Evolutionary conservation across 2,329 filamentous ascomycete species (phyloP), one percentile per base, ranked within the genome.

Genomic region (Colletotrichum siamense): DNA sequence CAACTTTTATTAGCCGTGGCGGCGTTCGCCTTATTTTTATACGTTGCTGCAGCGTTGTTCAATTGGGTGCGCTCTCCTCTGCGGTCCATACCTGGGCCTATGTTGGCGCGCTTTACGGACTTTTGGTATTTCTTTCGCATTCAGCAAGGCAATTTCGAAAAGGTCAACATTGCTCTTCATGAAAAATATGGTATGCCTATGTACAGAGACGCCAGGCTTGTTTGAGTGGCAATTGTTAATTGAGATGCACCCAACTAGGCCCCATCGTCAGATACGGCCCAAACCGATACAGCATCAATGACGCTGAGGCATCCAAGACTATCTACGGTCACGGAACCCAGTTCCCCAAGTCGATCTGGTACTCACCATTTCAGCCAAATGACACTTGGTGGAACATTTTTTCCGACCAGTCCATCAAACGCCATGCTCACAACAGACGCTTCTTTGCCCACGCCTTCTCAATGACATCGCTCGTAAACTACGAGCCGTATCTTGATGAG

Each of bases 401-500:
- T 55, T 69, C 81, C 1, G 84, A 84, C 26, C 79, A 80, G 22
- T 77, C 87, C 77, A 80, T 84, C 4, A 82, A 82, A 39, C 78
- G 81, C 8, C 88, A 89, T 69, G 82, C 84, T 76, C 63, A 78
- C 13, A 80, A 81, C 39, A 77, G 88, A 15, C 85, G 86, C 28
- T 83, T 84, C 28, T 87, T 88, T 73, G 84, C 88, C 13, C 80
- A 82, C 5, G 79, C 87, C 2, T 91, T 89, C 76, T 86, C 85
- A 10, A 88, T 91, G 86, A 87, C 83, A 32, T 86, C 86, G 7
- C 78, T 91, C 5, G 81, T 89, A 2, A 82, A 83, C 55, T 91
- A 89, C 70, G 89, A 91, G 79, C 79, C 82, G 1, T 89, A 87
- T 71, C 88, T 89, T 8, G 85, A 91, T 77, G 82, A 87, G 8